Evolutionary conservation across 768 basidiomycete species (phyloP), one percentile per base, ranked within the genome.

Genomic region (Boletus rubroflammeus): DNA sequence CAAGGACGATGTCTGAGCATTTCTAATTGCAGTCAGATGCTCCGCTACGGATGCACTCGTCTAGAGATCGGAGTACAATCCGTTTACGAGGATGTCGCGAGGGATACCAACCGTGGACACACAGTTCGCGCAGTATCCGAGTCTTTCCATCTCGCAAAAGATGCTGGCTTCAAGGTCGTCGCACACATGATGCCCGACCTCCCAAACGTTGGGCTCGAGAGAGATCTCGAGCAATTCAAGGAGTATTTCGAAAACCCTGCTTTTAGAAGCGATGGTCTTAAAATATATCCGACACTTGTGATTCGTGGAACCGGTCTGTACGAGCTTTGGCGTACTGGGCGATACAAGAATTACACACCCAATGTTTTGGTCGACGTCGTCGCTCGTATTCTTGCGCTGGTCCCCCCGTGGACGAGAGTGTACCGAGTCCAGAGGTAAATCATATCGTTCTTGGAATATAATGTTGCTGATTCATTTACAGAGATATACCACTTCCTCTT

Each of bases 101-200:
- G 97, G 49, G 97, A 99, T 70, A 98, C 97, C 19, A 99, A 99
- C 69, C 89, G 97, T 51, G 97, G 97, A 1, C 97, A 99, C 72
- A 99, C 97, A 25, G 97, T 99, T 47, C 93, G 93, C 50, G 93
- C 96, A 9, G 96, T 98, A 50, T 86, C 91, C 44, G 96, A 99
- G 70, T 91, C 89, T 13, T 99, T 99, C 74, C 96, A 98, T 66
- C 84, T 99, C 63, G 88, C 94, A 19, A 99, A 99, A 70, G 96
- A 99, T 64, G 97, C 96, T 2, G 97, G 97, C 5, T 99, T 97
- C 86, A 99, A 99, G 73, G 95, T 99, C 51, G 97, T 99, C 28
- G 95, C 95, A 19, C 97, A 99, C 69, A 98, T 98, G 97, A 99
- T 99, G 95, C 94, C 95, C 14, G 96, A 99, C 70, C 81, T 98